Conservation (phyloP, 805 yeast species). For the Metschnikowia borealis region DNA sequence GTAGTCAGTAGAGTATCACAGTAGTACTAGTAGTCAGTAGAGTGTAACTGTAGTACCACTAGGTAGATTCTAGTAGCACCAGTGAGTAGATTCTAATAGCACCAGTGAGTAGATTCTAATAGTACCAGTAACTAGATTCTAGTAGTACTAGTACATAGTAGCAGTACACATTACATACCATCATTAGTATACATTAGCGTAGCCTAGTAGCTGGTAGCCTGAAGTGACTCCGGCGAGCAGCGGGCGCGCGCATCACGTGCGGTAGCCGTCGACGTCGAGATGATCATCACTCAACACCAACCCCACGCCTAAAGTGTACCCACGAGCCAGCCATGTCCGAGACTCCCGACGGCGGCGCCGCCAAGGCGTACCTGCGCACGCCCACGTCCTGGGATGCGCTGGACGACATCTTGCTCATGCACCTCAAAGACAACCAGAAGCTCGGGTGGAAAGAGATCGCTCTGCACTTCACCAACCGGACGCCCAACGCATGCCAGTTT, state of each 20-base stretch:
- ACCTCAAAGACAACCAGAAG: conserved; percentile 73
- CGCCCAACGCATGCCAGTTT: conserved; percentile 87
- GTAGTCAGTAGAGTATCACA: too few relatives aligned
- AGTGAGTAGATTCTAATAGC: too few relatives aligned
- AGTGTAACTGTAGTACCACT: too few relatives aligned
- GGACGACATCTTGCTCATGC: conserved; percentile 44
- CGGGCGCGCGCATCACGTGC: conserved; percentile 7
- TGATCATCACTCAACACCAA: conserved; percentile 14
- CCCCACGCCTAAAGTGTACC: background rate
- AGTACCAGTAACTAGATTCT: too few relatives aligned
- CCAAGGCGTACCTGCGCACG: conserved; percentile 28
- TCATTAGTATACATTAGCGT: too few relatives aligned
- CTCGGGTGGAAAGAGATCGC: conserved; percentile 90
- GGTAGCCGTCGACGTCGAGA: conserved; percentile 15
- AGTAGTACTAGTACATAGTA: background rate
- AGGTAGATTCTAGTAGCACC: too few relatives aligned
- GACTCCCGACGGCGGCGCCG: conserved; percentile 8
- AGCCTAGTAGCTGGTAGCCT: too few relatives aligned
- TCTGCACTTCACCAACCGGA: conserved; percentile 69
- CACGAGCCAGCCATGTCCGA: conserved; percentile 4
- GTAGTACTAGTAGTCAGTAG: too few relatives aligned
- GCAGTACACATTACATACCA: too few relatives aligned
- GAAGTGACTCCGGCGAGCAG: background rate
- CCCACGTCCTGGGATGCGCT: conserved; percentile 49
- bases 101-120: too few relatives aligned